Conservation (phyloP, 805 yeast genomes). For the Candida peoriensis region DNA sequence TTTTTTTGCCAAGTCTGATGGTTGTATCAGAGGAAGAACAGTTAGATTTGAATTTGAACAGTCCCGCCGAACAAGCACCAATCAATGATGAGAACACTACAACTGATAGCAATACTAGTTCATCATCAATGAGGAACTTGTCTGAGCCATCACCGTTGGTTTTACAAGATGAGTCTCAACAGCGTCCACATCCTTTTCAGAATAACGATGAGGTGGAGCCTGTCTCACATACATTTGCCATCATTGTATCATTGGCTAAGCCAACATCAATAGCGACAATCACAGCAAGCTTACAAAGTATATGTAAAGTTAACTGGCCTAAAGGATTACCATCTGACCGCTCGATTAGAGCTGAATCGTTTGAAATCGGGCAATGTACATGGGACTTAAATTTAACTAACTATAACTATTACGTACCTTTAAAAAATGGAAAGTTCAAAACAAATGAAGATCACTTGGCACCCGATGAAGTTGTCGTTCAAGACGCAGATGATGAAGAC, state of each 20-base stretch:
- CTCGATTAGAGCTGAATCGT: constrained; percentile 39
- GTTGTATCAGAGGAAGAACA: constrained; percentile 26
- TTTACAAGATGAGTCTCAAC: constrained; percentile 31
- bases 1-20: constrained; percentile 28
- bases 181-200: constrained; percentile 31
- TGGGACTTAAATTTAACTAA: constrained; percentile 42
- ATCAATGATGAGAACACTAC: neutral
- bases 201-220: constrained; percentile 30
- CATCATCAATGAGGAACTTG: neutral
- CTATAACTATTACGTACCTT: constrained; percentile 38
- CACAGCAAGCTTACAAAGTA: constrained; percentile 37
- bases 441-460: neutral
- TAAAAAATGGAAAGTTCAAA: neutral
- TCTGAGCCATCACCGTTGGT: neutral
- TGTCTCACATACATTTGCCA: constrained; percentile 48
- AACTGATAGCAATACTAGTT: neutral
- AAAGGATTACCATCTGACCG: constrained; percentile 46
- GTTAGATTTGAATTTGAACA: constrained; percentile 19
- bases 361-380: constrained; percentile 40
- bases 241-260: constrained; percentile 40
- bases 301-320: constrained; percentile 47
- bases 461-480: constrained; percentile 13
- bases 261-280: constrained; percentile 35
- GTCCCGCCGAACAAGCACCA: constrained; percentile 1
- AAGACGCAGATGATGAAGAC: constrained; percentile 14